Percentiles rank a stretch among this genome's conserved stretches.
Evolutionary conservation across 2,329 filamentous ascomycete genomes (phyloP).

Genomic region (Sphaceloma murrayae): DNA sequence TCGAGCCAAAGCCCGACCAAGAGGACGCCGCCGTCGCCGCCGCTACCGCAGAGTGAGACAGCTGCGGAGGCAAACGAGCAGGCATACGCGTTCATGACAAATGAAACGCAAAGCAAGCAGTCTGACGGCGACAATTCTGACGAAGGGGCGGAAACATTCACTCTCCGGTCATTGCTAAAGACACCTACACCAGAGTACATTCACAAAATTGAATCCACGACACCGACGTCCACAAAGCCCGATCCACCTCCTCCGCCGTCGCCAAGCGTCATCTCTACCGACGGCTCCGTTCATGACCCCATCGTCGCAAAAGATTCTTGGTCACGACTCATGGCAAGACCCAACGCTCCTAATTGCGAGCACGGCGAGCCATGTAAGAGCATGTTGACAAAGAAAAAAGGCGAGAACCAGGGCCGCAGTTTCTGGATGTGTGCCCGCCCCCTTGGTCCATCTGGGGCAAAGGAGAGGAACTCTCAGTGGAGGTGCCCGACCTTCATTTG

Average conservation of each 20-base stretch:
- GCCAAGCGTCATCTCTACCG: constrained; percentile 16
- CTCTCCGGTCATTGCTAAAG: no score
- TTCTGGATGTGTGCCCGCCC: constrained; percentile 66
- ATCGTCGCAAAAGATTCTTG: constrained; percentile 71
- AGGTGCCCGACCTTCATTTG: constrained; percentile 76
- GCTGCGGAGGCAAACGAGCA: no score
- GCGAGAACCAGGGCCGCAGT: constrained; percentile 61
- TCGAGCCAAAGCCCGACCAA: constrained; percentile 14
- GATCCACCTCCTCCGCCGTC: constrained; percentile 15
- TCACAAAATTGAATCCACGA: no score
- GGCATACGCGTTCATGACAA: no score
- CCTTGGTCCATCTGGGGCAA: constrained; percentile 72
- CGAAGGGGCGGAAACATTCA: neutral
- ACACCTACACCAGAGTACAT: no score
- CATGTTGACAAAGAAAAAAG: constrained; percentile 77
- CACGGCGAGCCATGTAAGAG: constrained; percentile 81
- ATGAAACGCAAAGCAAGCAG: no score
- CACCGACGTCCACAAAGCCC: constrained; percentile 1
- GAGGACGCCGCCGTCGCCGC: neutral
- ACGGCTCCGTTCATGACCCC: constrained; percentile 51
- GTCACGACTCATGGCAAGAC: constrained; percentile 72
- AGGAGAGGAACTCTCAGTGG: constrained; percentile 78
- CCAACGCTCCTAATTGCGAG: constrained; percentile 68
- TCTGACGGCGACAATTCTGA: no score
- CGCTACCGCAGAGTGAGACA: no score